phyloP scores from a whole-genome alignment of 768 basidiomycete genomes.

The Hypholoma fasciculare region DNA sequence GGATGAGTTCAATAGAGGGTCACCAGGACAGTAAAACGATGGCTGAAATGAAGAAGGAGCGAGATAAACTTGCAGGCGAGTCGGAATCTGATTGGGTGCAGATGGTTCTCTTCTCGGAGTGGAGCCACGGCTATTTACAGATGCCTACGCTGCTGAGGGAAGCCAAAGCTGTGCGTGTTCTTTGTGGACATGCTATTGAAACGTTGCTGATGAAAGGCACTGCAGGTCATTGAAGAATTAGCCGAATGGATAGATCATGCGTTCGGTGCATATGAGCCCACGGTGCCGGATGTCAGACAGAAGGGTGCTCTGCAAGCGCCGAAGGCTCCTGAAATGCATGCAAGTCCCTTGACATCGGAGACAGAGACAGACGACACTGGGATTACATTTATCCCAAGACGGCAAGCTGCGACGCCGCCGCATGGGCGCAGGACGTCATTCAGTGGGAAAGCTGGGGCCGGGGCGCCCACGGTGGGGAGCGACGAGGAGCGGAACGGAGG shows the following conservation, averaged over 20 bases:
- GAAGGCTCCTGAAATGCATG: constrained; percentile 3
- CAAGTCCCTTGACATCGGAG: constrained; percentile 27
- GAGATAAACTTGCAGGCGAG: constrained; percentile 61
- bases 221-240: constrained; percentile 30
- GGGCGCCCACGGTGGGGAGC: no score
- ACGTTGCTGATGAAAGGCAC: not conserved
- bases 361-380: constrained; percentile 70
- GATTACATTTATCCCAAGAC: constrained; percentile 72
- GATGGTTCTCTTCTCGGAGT: constrained; percentile 90
- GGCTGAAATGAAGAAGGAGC: constrained; percentile 53
- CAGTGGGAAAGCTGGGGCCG: not conserved
- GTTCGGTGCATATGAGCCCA: constrained; percentile 46
- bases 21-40: constrained; percentile 30
- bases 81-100: constrained; percentile 94
- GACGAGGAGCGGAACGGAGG: constrained; percentile 3
- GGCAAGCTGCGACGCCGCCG: constrained; percentile 9
- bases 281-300: constrained; percentile 9
- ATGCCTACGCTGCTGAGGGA: constrained; percentile 89
- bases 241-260: constrained; percentile 90
- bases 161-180: constrained; percentile 56
- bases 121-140: constrained; percentile 97
- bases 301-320: constrained; percentile 15
- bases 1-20: constrained; percentile 54
- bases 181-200: not conserved
- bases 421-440: not conserved